Evolutionary conservation across 495 filamentous ascomycete genomes (phyloP), one percentile per base, ranked within the genome.

Genomic region (Penicillium soppii): DNA sequence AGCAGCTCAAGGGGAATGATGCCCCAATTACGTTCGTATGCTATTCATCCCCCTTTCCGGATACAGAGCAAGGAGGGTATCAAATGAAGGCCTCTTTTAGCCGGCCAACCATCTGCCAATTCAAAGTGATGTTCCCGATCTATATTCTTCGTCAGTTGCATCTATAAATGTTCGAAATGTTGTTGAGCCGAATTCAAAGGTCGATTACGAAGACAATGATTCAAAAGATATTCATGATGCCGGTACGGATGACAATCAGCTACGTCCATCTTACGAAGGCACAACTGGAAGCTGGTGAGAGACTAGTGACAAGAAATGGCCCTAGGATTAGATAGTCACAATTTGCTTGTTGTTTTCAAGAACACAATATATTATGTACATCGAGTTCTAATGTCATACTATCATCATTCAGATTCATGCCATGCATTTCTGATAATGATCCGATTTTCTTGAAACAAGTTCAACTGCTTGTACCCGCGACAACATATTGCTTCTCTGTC

Each of bases 401-500:
- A 27, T 27, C 25, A 27, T 27, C 25, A 27, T 27, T 4, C 25
- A 27, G n/a, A n/a, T n/a, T n/a, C n/a, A n/a, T n/a, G n/a, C n/a
- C n/a, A n/a, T n/a, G n/a, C n/a, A n/a, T n/a, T n/a, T n/a, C n/a
- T n/a, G n/a, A n/a, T n/a, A n/a, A n/a, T n/a, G n/a, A n/a, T n/a
- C n/a, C n/a, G n/a, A n/a, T n/a, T n/a, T n/a, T n/a, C n/a, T n/a
- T n/a, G n/a, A n/a, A n/a, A n/a, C 29, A 32, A 3, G 5, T 12
- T 32, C 29, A 45, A n/a, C 5, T 27, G 13, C 22, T 25, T 5
- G 13, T 3, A 27, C 77, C 77, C 12, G 75, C 69, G 50, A 82
- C 73, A 29, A 87, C 71, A 53, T 80, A 78, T 35, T 80, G 78
- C 68, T 88, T 88, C 37, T 81, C 81, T 50, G 79, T 82, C 15